Conservation (phyloP, 108 stramenopile species). For the Halocafeteria seosinensis region DNA sequence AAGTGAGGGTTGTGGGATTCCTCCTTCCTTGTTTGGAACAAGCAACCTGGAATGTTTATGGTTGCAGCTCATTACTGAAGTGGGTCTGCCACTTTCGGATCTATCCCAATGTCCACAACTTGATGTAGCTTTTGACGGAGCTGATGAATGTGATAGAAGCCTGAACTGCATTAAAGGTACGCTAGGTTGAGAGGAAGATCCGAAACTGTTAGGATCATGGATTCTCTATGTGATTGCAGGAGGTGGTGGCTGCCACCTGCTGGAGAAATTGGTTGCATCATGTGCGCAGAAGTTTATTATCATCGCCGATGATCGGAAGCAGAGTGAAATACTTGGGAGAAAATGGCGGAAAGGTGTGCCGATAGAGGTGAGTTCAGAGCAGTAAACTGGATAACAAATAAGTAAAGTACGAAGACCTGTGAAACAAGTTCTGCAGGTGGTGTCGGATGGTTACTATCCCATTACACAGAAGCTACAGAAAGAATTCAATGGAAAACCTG, state of each 20-base stretch:
- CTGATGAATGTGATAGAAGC: constrained; percentile 83
- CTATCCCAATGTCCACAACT: constrained; percentile 76
- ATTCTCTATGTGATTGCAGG: too few species aligned
- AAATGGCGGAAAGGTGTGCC: constrained; percentile 12
- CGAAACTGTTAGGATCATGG: too few species aligned
- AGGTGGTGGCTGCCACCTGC: constrained; percentile 15
- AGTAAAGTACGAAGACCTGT: too few species aligned
- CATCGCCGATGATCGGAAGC: constrained; percentile 84
- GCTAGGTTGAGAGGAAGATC: too few species aligned
- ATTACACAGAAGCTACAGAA: neutral
- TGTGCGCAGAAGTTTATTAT: constrained; percentile 51
- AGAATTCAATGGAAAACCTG: neutral
- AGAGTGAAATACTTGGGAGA: constrained; percentile 39
- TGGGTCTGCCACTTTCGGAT: constrained; percentile 79
- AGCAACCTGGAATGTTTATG: neutral
- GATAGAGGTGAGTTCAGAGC: constrained; percentile 5
- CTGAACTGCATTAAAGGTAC: constrained; percentile 89
- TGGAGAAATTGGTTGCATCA: constrained; percentile 15
- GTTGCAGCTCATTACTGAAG: constrained; percentile 38
- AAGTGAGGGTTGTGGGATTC: neutral
- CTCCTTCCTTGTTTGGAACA: neutral
- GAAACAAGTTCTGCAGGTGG: too few species aligned
- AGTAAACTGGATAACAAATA: too few species aligned
- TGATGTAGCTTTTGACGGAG: constrained; percentile 96
- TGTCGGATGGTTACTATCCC: too few species aligned